Evolutionary conservation across 495 filamentous ascomycete species (phyloP).

Genomic region (Trichoderma reesei): DNA sequence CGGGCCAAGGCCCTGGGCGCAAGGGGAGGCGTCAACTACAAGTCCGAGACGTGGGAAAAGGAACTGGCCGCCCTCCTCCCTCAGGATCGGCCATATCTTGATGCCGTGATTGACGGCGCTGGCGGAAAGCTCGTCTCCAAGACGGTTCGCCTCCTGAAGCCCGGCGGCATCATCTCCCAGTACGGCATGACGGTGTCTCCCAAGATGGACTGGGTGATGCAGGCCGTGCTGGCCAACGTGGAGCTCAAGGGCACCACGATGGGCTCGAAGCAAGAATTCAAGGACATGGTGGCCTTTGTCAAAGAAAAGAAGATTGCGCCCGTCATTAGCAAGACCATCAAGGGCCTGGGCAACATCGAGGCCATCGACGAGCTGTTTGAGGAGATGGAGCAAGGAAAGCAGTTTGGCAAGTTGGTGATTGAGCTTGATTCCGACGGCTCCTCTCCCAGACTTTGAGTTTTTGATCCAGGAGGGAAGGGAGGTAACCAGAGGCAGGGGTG

Average conservation of each 20-base stretch:
- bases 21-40: conserved; percentile 59
- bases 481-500: not conserved
- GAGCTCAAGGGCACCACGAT: conserved; percentile 65
- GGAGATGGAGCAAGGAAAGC: conserved; percentile 62
- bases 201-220: conserved; percentile 62
- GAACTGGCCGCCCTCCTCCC: conserved; percentile 50
- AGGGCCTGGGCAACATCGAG: conserved; percentile 54
- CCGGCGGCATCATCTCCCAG: conserved; percentile 54
- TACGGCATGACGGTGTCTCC: conserved; percentile 76
- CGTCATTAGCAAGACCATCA: conserved; percentile 50
- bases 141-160: conserved; percentile 46
- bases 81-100: conserved; percentile 46
- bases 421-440: conserved; percentile 23
- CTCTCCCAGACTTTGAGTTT: conserved; percentile 1
- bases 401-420: conserved; percentile 72
- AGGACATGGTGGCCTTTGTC: conserved; percentile 69
- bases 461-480: not conserved
- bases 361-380: conserved; percentile 61
- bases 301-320: conserved; percentile 51
- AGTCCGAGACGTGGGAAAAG: conserved; percentile 57
- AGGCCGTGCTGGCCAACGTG: conserved; percentile 64
- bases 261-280: conserved; percentile 66
- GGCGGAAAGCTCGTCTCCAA: conserved; percentile 61
- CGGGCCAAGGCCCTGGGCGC: conserved; percentile 56
- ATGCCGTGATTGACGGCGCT: conserved; percentile 67